Evolutionary conservation across 1,284 basidiomycete genomes (phyloP).

Genomic region (Omphalotus olearius): DNA sequence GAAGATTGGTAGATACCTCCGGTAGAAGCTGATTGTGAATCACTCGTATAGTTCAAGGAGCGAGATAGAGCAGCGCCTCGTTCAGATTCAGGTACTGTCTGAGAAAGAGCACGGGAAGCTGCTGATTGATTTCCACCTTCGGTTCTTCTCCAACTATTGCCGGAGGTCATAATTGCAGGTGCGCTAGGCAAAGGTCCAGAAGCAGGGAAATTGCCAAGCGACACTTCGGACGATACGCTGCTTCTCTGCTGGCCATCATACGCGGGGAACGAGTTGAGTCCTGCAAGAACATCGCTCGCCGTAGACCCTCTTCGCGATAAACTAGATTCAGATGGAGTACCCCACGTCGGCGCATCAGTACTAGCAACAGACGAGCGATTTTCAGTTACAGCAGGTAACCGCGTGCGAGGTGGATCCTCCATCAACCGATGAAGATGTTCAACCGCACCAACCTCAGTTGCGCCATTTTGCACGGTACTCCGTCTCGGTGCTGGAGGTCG

Average conservation of each 20-base stretch:
- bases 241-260: neutral
- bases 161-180: neutral
- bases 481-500: neutral
- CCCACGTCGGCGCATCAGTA: slow-evolving; percentile 4
- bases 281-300: slow-evolving; percentile 6
- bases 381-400: neutral
- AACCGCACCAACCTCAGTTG: neutral
- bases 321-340: neutral
- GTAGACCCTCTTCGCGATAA: slow-evolving; percentile 3
- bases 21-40: neutral
- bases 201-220: slow-evolving; percentile 2
- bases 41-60: too few species aligned
- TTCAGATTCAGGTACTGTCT: too few species aligned
- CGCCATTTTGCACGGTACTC: neutral
- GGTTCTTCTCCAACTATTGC: too few species aligned
- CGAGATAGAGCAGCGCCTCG: too few species aligned
- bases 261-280: neutral
- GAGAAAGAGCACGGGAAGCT: neutral
- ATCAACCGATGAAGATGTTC: slow-evolving; percentile 6
- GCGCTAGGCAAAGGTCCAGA: neutral
- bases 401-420: slow-evolving; percentile 2
- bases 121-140: neutral
- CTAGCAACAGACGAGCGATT: slow-evolving; percentile 1
- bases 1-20: neutral
- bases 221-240: slow-evolving; percentile 4